A percentile compares a stretch with the other conserved stretches of the same genome.
Conservation (phyloP, 148 eudicot genomes). For the Hydrangea macrophylla region DNA sequence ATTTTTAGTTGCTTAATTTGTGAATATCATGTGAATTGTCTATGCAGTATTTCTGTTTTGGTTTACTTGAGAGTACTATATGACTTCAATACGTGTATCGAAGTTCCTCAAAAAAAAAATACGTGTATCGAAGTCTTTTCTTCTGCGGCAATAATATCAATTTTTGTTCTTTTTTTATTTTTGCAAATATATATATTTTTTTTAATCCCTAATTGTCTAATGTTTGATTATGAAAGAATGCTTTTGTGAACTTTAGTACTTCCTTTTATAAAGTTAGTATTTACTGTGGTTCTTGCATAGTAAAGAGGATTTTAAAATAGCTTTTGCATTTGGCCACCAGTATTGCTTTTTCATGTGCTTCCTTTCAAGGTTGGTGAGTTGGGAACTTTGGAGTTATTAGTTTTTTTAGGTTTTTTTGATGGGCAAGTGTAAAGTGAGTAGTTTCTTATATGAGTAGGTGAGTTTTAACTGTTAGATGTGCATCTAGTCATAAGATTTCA, state of each 20-base stretch:
- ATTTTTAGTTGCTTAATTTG: neutral
- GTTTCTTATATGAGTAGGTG: too few relatives aligned
- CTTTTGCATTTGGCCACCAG: neutral
- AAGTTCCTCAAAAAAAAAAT: too few relatives aligned
- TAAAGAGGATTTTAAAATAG: neutral
- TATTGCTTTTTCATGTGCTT: neutral
- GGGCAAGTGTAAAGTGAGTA: too few relatives aligned
- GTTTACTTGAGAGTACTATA: neutral
- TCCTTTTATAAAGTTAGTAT: neutral
- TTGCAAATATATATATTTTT: neutral
- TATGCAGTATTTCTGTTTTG: neutral
- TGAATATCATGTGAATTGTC: neutral
- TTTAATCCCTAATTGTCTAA: neutral
- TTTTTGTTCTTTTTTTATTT: neutral
- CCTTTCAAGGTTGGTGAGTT: slow-evolving; percentile 11
- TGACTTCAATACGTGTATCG: too few relatives aligned
- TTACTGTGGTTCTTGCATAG: neutral
- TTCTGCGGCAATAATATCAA: neutral
- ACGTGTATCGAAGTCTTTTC: too few relatives aligned
- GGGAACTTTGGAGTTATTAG: slow-evolving; percentile 9
- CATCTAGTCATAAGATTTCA: too few relatives aligned
- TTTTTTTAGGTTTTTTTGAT: neutral
- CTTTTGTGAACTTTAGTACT: neutral
- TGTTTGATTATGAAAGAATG: neutral
- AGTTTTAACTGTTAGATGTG: too few relatives aligned